Evolutionary conservation across 768 basidiomycete genomes (phyloP).

Genomic region (Russula lepida): DNA sequence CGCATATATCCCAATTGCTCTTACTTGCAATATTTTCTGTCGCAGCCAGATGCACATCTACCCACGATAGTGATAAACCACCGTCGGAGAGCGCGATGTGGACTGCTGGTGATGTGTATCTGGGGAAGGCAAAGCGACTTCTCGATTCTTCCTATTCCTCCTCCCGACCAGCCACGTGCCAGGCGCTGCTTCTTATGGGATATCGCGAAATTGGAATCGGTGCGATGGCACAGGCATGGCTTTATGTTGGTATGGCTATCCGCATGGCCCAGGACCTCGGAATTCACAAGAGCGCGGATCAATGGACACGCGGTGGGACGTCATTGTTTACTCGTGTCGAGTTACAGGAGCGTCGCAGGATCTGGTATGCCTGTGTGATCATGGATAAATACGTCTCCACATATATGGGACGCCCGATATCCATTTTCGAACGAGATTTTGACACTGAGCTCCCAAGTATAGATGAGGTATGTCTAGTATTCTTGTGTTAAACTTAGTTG

Average conservation of each 20-base stretch:
- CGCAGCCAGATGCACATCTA: conserved; percentile 59
- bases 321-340: conserved; percentile 51
- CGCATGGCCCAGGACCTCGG: conserved; percentile 90
- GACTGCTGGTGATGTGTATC: conserved; percentile 68
- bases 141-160: conserved; percentile 60
- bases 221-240: conserved; percentile 84
- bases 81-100: conserved; percentile 61
- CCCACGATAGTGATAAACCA: conserved; percentile 25
- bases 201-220: conserved; percentile 85
- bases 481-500: neutral
- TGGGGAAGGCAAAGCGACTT: conserved; percentile 55
- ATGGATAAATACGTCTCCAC: conserved; percentile 76
- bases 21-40: conserved; percentile 79
- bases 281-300: conserved; percentile 73
- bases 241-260: conserved; percentile 79
- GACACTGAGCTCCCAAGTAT: conserved; percentile 60
- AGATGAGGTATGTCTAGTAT: conserved; percentile 40
- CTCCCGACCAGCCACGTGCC: conserved; percentile 67
- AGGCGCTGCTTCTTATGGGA: conserved; percentile 71
- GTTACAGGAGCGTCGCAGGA: conserved; percentile 59
- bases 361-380: conserved; percentile 73
- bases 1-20: conserved; percentile 54
- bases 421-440: conserved; percentile 68
- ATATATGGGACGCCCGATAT: conserved; percentile 71
- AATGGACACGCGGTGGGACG: conserved; percentile 55